Evolutionary conservation across 148 eudicot species (phyloP).

Genomic region (Linanthus parryae): DNA sequence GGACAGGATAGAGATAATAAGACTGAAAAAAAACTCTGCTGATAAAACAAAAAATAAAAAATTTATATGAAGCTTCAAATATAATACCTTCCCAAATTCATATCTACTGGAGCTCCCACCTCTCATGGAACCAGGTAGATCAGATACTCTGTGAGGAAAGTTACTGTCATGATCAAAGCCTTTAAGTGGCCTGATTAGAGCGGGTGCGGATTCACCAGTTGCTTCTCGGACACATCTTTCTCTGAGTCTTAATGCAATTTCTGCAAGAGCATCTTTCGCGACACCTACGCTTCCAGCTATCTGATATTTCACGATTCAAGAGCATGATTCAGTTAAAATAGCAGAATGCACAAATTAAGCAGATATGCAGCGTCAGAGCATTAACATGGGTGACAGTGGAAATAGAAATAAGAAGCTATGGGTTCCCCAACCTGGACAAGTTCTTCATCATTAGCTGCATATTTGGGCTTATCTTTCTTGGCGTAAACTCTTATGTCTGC

Average conservation of each 20-base stretch:
- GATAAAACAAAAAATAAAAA: too few species aligned
- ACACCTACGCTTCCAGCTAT: constrained; percentile 65
- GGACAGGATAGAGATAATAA: too few species aligned
- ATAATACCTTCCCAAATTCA: constrained; percentile 34
- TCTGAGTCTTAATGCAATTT: constrained; percentile 66
- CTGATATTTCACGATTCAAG: constrained; percentile 24
- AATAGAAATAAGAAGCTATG: neutral
- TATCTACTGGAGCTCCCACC: constrained; percentile 34
- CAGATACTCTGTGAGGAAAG: constrained; percentile 30
- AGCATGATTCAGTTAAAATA: constrained; percentile 6
- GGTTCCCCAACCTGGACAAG: constrained; percentile 59
- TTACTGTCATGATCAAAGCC: constrained; percentile 36
- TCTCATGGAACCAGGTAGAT: constrained; percentile 28
- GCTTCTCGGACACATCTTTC: constrained; percentile 51
- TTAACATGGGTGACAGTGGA: neutral
- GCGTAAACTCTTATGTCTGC: constrained; percentile 72
- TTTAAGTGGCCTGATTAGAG: constrained; percentile 31
- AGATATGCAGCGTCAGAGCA: neutral
- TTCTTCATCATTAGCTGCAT: constrained; percentile 71
- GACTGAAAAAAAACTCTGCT: too few species aligned
- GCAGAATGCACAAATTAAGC: neutral
- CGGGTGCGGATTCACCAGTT: constrained; percentile 32
- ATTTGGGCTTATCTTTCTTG: constrained; percentile 71
- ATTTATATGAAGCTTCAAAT: too few species aligned
- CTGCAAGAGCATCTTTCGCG: constrained; percentile 70